Evolutionary conservation across 2,329 filamentous ascomycete species (phyloP), one percentile per base, ranked within the genome.

Genomic region (Botryosphaeria agaves): DNA sequence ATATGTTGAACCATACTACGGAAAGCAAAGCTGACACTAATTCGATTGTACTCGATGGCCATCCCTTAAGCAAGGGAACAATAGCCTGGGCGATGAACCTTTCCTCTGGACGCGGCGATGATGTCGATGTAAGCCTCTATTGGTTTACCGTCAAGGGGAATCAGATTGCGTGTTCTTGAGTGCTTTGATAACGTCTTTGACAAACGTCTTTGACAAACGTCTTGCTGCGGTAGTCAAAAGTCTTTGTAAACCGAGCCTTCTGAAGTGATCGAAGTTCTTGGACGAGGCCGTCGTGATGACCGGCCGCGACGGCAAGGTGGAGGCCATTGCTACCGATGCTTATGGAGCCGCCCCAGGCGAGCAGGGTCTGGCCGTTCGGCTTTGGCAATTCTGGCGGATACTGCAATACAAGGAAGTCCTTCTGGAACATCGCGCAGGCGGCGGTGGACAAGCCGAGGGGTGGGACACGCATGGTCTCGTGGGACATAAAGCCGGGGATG

Each of bases 331-430:
- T 53, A 7, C 66, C 66, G 2, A 69, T 65, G 15, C 61, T 66
- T 9, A 62, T 61, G 7, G 55, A 56, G 1, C 61, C 65, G 16
- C 65, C 64, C 64, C 65, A 69, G 30, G 69, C 43, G 18, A 69
- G 43, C 21, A 69, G 47, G 3, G 52, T 50, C 18, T 50, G 46
- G 5, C 32, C 33, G 5, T 32, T 34, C 5, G 36, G 28, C n/a
- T n/a, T n/a, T n/a, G n/a, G n/a, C 6, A 34, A 36, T 29, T 29
- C 12, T 8, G 6, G 12, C n/a, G 28, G 16, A 5, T 31, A 28
- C 15, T 30, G 32, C 18, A n/a, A n/a, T n/a, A n/a, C n/a, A n/a
- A n/a, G n/a, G n/a, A n/a, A n/a, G n/a, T n/a, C n/a, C n/a, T 38
- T 26, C 5, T 32, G 15, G 14, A 41, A 43, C 8, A 44, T 31